Evolutionary conservation across 1,284 basidiomycete species (phyloP), one percentile per base, ranked within the genome.

Genomic region (Tylopilus sp.): DNA sequence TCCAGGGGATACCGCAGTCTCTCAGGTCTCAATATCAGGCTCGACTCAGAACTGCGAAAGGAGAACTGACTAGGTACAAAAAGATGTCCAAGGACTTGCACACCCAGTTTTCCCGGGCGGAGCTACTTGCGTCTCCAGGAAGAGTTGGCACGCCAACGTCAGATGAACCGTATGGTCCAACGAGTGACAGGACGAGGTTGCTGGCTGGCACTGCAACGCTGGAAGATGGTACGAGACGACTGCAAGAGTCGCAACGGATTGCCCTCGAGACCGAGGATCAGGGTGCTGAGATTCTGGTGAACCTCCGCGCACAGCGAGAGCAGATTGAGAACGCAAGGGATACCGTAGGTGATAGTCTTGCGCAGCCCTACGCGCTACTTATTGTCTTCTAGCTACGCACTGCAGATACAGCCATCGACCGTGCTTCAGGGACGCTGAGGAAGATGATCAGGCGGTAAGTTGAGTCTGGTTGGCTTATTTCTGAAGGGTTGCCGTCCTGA

Each of bases 231-330:
- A 87, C 91, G 1, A 86, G 91, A 67, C 85, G 98, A 55, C 81
- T 99, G 60, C 90, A 96, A 70, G 96, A 98, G 68, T 95, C 94
- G 24, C 95, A 98, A 69, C 87, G 96, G 29, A 89, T 99, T 55
- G 97, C 97, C 10, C 83, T 99, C 33, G 97, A 99, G 84, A 99
- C 98, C 13, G 98, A 99, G 81, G 91, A 95, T 73, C 91, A 99
- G 47, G 98, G 98, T 15, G 91, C 96, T 18, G 96, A 96, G 72
- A 99, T 99, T 74, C 78, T 99, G 68, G 80, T 91, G 73, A 96
- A 94, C 75, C 83, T 99, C 68, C 83, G 96, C 59, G 84, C 87
- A 4, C 98, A 99, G 82, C 82, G 98, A 68, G 98, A 99, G 78
- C 96, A 97, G 81, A 97, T 99, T 70, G 94, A 98, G 83, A 94